A percentile compares a stretch with the other conserved stretches of the same genome.
These are phyloP conservation scores for Exophiala xenobiotica DNA, from an alignment of 2,329 filamentous ascomycete genomes.

Conservation along the genomic window DNA sequence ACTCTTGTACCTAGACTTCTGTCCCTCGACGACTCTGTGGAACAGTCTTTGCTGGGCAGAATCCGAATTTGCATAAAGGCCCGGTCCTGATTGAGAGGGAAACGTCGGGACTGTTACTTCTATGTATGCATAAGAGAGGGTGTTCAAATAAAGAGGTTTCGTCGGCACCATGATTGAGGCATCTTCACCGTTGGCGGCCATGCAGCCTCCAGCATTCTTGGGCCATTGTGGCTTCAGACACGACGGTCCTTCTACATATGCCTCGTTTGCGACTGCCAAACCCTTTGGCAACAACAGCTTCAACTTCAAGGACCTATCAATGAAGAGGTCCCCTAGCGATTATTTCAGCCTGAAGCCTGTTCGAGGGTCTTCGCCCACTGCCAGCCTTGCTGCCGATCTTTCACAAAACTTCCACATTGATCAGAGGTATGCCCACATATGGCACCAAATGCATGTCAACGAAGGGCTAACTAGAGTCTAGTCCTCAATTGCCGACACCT, in stretches of 20 bases:
- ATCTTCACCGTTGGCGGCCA: constrained; percentile 88
- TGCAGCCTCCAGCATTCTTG: constrained; percentile 69
- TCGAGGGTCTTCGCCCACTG: constrained; percentile 83
- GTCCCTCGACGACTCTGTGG: too few species aligned
- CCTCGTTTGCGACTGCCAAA: constrained; percentile 53
- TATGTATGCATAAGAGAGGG: constrained; percentile 14
- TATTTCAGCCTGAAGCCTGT: constrained; percentile 80
- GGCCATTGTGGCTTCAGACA: constrained; percentile 58
- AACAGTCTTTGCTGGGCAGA: constrained; percentile 3
- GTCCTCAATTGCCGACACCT: constrained; percentile 78
- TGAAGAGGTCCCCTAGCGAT: constrained; percentile 67
- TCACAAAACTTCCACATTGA: constrained; percentile 97
- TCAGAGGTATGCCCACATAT: constrained; percentile 65
- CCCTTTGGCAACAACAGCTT: constrained; percentile 64
- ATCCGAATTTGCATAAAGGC: not conserved
- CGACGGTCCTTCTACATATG: constrained; percentile 55
- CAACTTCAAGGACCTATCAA: constrained; percentile 73
- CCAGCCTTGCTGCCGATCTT: constrained; percentile 86
- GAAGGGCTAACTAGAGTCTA: constrained; percentile 44
- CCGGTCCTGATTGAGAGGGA: not conserved
- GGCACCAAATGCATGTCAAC: constrained; percentile 26
- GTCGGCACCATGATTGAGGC: constrained; percentile 67
- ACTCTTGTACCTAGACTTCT: not conserved
- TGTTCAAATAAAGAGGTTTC: not conserved
- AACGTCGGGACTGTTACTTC: not conserved